Percentiles rank a stretch among this genome's conserved stretches.
phyloP scores from a whole-genome alignment of 1,284 basidiomycete genomes.

The Rhodotorula sp. region DNA sequence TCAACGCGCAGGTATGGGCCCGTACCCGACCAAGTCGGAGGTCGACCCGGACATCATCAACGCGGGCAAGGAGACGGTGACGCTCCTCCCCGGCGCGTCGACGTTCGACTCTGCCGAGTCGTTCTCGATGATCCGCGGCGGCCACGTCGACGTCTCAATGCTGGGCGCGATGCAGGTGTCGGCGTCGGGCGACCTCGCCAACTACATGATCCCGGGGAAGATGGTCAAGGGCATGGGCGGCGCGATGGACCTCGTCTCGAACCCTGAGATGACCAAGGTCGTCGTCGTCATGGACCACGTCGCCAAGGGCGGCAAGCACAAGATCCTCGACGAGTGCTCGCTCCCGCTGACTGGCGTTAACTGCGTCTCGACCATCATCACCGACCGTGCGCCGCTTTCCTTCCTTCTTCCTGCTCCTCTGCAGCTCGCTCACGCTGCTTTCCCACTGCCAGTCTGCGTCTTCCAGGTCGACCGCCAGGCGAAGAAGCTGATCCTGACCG shows the following conservation, averaged over 20 bases:
- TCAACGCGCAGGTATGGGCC: conserved; percentile 68
- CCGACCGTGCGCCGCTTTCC: conserved; percentile 66
- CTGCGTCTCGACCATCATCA: conserved; percentile 86
- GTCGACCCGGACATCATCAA: conserved; percentile 64
- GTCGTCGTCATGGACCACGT: conserved; percentile 73
- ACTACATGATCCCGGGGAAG: conserved; percentile 65
- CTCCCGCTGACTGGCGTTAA: conserved; percentile 85
- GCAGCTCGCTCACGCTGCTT: neutral
- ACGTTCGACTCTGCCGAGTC: conserved; percentile 90
- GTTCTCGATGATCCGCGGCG: conserved; percentile 62
- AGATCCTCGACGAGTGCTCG: conserved; percentile 77
- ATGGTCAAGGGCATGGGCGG: conserved; percentile 74
- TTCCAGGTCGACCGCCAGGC: conserved; percentile 80
- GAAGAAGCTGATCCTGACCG: conserved; percentile 73
- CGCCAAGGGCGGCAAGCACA: conserved; percentile 83
- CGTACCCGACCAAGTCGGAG: conserved; percentile 81
- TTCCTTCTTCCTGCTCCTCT: neutral
- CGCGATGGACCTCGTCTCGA: conserved; percentile 78
- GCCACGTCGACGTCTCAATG: conserved; percentile 92
- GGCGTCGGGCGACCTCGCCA: conserved; percentile 88
- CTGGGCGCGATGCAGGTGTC: conserved; percentile 92
- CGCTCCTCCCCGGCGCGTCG: conserved; percentile 85
- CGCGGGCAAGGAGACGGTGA: conserved; percentile 93
- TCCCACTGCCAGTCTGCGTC: conserved; percentile 57
- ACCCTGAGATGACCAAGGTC: conserved; percentile 85